Conservation (phyloP, 805 yeast genomes). For the Blastobotrys attinorum region DNA sequence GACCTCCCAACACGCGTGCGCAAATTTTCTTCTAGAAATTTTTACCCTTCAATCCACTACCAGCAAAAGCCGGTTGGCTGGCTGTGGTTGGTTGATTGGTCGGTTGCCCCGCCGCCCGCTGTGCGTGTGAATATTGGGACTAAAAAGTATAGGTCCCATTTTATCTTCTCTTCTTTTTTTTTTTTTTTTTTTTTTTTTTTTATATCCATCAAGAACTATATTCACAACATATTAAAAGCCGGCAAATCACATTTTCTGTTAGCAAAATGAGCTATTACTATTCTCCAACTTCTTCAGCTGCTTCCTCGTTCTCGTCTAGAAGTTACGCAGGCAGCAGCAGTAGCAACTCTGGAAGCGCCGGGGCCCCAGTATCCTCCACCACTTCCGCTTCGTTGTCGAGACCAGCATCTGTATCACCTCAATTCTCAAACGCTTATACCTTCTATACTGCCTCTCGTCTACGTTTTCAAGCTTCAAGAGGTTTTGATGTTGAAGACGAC, state of each 20-base stretch:
- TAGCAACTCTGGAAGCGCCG: not conserved
- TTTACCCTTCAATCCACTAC: no score
- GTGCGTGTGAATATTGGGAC: no score
- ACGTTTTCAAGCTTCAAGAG: slow-evolving; percentile 52
- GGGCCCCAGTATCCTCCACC: slow-evolving; percentile 1
- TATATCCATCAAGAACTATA: no score
- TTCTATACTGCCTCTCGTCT: slow-evolving; percentile 13
- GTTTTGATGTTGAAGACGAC: slow-evolving; percentile 67
- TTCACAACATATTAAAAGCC: not conserved
- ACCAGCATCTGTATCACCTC: slow-evolving; percentile 27
- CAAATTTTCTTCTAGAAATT: no score
- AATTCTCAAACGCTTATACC: slow-evolving; percentile 19
- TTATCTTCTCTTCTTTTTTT: not conserved
- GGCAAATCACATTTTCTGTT: not conserved
- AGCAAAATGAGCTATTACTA: not conserved
- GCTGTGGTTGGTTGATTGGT: no score
- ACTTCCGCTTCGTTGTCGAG: slow-evolving; percentile 12
- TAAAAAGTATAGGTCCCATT: no score
- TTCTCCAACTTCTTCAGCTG: not conserved
- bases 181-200: not conserved
- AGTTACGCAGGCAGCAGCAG: not conserved
- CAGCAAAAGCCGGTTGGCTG: no score
- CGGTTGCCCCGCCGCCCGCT: no score
- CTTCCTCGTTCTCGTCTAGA: not conserved
- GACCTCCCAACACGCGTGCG: no score